These are phyloP conservation scores for Bromus sterilis DNA, from an alignment of 176 grass and related monocot species.

Conservation along the genomic window DNA sequence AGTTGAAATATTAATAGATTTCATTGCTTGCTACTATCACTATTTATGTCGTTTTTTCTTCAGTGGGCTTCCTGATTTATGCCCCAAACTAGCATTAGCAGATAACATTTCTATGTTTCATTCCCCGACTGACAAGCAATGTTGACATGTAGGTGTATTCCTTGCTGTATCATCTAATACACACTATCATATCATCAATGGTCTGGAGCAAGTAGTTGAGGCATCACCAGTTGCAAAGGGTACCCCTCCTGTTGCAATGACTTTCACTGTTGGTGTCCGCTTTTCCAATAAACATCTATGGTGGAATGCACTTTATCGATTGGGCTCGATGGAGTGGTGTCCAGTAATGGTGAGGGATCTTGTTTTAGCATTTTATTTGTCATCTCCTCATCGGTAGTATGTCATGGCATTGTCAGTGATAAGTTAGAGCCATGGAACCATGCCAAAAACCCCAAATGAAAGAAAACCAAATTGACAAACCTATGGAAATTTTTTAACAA, in stretches of 20 bases:
- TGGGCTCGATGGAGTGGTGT: constrained; percentile 87
- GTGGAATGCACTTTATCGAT: constrained; percentile 90
- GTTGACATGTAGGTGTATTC: no score
- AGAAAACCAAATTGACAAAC: neutral
- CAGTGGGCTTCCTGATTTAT: neutral
- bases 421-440: neutral
- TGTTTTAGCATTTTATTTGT: neutral
- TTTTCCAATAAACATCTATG: constrained; percentile 93
- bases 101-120: no score
- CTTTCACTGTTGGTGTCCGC: constrained; percentile 85
- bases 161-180: constrained; percentile 95
- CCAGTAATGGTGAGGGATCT: constrained; percentile 48
- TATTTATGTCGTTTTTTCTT: neutral
- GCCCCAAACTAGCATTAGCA: no score
- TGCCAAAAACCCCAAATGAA: neutral
- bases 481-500: neutral
- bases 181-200: constrained; percentile 88
- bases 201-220: constrained; percentile 80
- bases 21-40: neutral
- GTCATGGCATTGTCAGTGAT: neutral
- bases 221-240: constrained; percentile 60
- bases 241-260: constrained; percentile 62
- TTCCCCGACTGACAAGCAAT: no score
- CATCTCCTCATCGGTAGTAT: neutral
- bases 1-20: neutral